These are phyloP conservation scores for Epichloe sibirici DNA, from an alignment of 2,329 filamentous ascomycete species.

Conservation along the genomic window DNA sequence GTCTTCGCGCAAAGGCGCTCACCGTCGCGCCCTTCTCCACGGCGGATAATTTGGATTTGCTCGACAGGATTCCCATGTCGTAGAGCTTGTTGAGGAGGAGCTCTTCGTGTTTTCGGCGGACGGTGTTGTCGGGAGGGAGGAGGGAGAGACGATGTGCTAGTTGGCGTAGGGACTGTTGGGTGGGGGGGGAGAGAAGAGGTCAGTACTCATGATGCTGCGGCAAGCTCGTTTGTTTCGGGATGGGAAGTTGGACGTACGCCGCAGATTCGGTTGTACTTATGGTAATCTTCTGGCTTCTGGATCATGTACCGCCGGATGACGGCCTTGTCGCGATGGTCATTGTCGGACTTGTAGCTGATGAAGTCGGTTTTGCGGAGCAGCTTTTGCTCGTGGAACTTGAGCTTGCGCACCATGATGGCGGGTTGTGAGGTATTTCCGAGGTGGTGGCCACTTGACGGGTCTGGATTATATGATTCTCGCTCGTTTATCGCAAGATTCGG, in stretches of 20 bases:
- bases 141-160: conserved; percentile 79
- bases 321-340: conserved; percentile 68
- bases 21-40: conserved; percentile 87
- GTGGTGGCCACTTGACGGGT: neutral
- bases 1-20: conserved; percentile 70
- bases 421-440: neutral
- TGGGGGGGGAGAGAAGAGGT: conserved; percentile 12
- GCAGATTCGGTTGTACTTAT: conserved; percentile 51
- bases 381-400: conserved; percentile 96
- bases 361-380: conserved; percentile 90
- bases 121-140: conserved; percentile 65
- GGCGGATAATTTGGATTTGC: conserved; percentile 63
- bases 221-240: neutral
- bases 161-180: conserved; percentile 60
- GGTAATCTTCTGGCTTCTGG: conserved; percentile 79
- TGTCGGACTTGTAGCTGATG: conserved; percentile 82
- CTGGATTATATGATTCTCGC: too few species aligned
- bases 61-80: conserved; percentile 77
- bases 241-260: conserved; percentile 37
- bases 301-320: conserved; percentile 83
- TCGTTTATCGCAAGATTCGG: too few species aligned
- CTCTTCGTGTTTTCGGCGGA: conserved; percentile 73
- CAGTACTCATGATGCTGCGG: neutral
- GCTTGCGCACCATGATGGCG: conserved; percentile 70
- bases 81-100: conserved; percentile 84